Base-by-base conservation (phyloP, 768 basidiomycete genomes). In the Russula sp. region DNA sequence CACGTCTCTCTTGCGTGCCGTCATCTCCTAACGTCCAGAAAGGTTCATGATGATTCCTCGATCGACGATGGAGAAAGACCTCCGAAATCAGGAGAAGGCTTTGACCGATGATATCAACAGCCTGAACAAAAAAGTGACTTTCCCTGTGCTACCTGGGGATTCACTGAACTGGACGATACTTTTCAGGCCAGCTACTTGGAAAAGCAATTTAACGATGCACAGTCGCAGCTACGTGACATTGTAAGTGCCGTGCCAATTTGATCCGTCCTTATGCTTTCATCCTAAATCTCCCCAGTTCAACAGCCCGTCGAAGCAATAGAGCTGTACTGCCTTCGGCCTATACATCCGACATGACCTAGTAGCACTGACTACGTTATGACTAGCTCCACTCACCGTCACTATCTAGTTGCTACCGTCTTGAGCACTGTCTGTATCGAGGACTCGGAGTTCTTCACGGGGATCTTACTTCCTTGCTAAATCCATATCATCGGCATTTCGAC, bases 1-100 rank as follows among this genome's bases (percentile, higher is more conserved):
- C 6, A 14, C 14, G 4, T 64, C 39, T 39, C 35, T 31, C 37
- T 31, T 32, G n/a, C 9, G 14, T 35, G 18, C 32, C 49, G 20
- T 51, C 34, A 14, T 52, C 44, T 45, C 58, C 31, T 68, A 47
- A 51, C 50, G 68, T 49, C 59, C 32, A 2, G 60, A 6, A 65
- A 97, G 94, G 92, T 98, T 98, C 74, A 83, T 98, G 82, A 83
- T 86, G 77, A 85, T 91, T 6, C 91, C 92, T 32, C 82, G 91
- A 55, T 80, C 80, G 53, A 75, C 77, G n/a, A 89, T 97, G 86
- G 87, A 94, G 72, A 79, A 78, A 42, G 84, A 90, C 59, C 75
- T 96, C 64, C 85, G 86, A 70, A 70, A 69, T 2, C 86, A 91
- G 68, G 92, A 95, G 74, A 94, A 89, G 71, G 87, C 91, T 57